A percentile compares a stretch with the other conserved stretches of the same genome.
phyloP scores from a whole-genome alignment of 129 eudicot species.

The Lactuca sativa region DNA sequence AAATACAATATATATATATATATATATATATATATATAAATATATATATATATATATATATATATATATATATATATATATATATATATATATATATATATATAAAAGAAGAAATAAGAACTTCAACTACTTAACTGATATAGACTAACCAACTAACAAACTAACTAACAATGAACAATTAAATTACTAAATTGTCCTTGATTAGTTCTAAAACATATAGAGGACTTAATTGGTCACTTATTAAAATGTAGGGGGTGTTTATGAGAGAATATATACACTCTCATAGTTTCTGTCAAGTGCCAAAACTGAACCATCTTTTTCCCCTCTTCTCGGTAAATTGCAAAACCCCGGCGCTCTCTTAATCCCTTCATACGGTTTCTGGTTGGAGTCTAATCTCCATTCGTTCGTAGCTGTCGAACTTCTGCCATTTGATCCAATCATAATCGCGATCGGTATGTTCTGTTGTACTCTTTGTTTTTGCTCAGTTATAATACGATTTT shows the following conservation, averaged over 20 bases:
- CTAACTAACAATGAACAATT: too few species aligned
- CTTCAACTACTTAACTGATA: too few species aligned
- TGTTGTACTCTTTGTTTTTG: conserved; percentile 12
- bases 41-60: too few species aligned
- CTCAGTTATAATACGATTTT: not conserved
- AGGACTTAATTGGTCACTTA: conserved; percentile 2
- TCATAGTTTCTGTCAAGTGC: conserved; percentile 10
- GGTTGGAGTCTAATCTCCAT: not conserved
- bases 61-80: too few species aligned
- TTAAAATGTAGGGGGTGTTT: not conserved
- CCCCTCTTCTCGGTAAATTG: conserved; percentile 15
- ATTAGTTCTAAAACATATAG: not conserved
- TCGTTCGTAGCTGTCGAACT: conserved; percentile 11
- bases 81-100: too few species aligned
- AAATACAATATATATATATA: too few species aligned
- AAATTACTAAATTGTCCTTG: too few species aligned
- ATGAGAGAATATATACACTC: not conserved
- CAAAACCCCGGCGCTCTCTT: conserved; percentile 14
- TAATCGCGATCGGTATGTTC: conserved; percentile 24
- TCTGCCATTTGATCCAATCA: conserved; percentile 16
- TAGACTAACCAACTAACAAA: too few species aligned
- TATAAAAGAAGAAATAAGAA: too few species aligned
- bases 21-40: too few species aligned
- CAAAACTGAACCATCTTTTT: not conserved
- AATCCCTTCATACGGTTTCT: conserved; percentile 13